phyloP scores from a whole-genome alignment of 148 eudicot genomes.

The Chenopodium berlandieri region DNA sequence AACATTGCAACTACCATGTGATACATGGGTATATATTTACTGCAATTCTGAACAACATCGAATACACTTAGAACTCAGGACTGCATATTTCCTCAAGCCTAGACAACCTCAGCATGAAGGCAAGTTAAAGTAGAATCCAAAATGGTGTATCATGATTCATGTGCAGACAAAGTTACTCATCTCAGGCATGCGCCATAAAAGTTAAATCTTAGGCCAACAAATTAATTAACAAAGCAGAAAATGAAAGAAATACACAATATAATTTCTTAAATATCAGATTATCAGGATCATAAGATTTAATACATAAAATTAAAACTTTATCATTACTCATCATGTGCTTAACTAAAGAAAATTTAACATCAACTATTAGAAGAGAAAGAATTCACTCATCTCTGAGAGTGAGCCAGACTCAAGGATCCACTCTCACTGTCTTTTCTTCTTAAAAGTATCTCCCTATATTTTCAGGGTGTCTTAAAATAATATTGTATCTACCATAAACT shows the following conservation, averaged over 20 bases:
- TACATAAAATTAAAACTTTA: neutral
- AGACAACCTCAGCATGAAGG: neutral
- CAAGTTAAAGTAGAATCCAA: constrained; percentile 6
- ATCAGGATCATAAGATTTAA: too few relatives aligned
- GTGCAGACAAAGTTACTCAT: neutral
- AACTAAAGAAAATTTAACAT: neutral
- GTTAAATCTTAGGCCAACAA: neutral
- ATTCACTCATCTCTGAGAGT: too few relatives aligned
- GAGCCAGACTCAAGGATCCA: neutral
- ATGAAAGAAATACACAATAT: neutral
- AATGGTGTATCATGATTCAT: neutral
- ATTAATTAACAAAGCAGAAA: neutral
- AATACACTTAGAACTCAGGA: neutral
- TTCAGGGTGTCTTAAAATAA: neutral
- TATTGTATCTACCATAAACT: too few relatives aligned
- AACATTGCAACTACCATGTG: neutral
- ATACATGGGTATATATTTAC: neutral
- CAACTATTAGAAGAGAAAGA: neutral
- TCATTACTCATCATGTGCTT: constrained; percentile 4
- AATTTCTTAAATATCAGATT: too few relatives aligned
- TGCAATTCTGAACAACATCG: neutral
- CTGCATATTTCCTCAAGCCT: neutral
- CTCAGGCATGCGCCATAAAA: constrained; percentile 1
- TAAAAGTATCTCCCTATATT: neutral
- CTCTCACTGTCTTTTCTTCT: neutral